Conservation (phyloP, 116 monocot genomes). For the Dioscorea cayenensis region DNA sequence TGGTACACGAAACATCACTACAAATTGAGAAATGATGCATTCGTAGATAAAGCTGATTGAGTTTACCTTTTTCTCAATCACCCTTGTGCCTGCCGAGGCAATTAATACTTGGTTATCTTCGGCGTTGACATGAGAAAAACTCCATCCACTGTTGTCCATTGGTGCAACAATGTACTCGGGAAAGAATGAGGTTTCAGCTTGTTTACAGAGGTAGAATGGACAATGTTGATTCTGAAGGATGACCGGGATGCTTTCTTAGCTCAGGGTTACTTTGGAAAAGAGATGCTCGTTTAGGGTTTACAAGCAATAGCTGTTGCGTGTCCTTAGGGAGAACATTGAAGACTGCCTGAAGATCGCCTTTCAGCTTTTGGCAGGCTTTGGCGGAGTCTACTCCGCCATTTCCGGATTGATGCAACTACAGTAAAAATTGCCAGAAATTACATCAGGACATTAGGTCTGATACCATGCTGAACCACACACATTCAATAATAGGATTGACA, state of each 20-base stretch:
- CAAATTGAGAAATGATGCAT: not conserved
- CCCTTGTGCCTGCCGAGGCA: no score
- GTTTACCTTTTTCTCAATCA: no score
- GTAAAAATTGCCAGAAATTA: not conserved
- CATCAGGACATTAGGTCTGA: not conserved
- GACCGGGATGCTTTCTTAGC: not conserved
- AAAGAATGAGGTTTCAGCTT: no score
- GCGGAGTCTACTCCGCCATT: constrained; percentile 28
- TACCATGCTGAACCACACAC: no score
- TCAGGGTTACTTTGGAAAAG: constrained; percentile 35
- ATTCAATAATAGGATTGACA: not conserved
- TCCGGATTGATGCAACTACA: constrained; percentile 33
- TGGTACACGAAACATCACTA: not conserved
- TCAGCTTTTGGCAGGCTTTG: constrained; percentile 56
- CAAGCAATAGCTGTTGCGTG: constrained; percentile 71
- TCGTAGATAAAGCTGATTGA: not conserved
- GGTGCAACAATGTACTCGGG: no score
- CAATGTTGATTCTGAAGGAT: not conserved
- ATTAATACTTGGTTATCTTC: no score
- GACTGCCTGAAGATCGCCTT: constrained; percentile 54
- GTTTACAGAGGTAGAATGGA: not conserved
- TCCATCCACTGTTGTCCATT: no score
- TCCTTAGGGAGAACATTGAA: constrained; percentile 84
- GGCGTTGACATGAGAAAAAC: no score
- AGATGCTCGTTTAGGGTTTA: constrained; percentile 60